Evolutionary conservation across 768 basidiomycete genomes (phyloP).

Genomic region (Leccinum boreale): DNA sequence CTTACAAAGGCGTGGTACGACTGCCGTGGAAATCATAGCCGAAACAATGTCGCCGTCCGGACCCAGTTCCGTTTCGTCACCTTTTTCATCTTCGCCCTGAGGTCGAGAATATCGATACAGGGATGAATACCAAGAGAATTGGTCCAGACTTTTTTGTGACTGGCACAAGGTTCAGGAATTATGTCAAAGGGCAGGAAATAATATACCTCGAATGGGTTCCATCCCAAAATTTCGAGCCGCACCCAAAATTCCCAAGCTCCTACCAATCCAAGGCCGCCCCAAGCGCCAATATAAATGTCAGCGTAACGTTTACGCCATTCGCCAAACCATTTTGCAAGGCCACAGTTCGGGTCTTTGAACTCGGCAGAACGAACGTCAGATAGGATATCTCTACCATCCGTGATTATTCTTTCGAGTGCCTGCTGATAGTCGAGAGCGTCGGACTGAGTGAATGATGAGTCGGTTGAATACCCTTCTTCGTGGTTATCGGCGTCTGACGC

Average conservation of each 20-base stretch:
- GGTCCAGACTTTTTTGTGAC: slow-evolving; percentile 63
- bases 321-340: slow-evolving; percentile 61
- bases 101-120: slow-evolving; percentile 68
- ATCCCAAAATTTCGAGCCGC: slow-evolving; percentile 80
- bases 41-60: slow-evolving; percentile 86
- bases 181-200: not conserved
- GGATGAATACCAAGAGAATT: slow-evolving; percentile 79
- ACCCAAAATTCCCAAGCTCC: slow-evolving; percentile 95
- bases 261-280: slow-evolving; percentile 83
- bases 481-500: slow-evolving; percentile 20
- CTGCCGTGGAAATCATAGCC: slow-evolving; percentile 80
- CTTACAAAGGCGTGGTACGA: slow-evolving; percentile 72
- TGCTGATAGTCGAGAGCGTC: slow-evolving; percentile 68
- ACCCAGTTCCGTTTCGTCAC: slow-evolving; percentile 59
- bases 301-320: slow-evolving; percentile 74
- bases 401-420: slow-evolving; percentile 54
- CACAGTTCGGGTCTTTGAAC: slow-evolving; percentile 75
- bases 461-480: slow-evolving; percentile 89
- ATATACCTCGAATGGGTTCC: slow-evolving; percentile 82
- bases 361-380: slow-evolving; percentile 82
- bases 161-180: slow-evolving; percentile 8
- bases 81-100: slow-evolving; percentile 42
- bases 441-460: slow-evolving; percentile 62
- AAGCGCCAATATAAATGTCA: slow-evolving; percentile 85
- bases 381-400: slow-evolving; percentile 56